phyloP scores from a whole-genome alignment of 2,329 filamentous ascomycete species.

The Ceratocystis papillata region DNA sequence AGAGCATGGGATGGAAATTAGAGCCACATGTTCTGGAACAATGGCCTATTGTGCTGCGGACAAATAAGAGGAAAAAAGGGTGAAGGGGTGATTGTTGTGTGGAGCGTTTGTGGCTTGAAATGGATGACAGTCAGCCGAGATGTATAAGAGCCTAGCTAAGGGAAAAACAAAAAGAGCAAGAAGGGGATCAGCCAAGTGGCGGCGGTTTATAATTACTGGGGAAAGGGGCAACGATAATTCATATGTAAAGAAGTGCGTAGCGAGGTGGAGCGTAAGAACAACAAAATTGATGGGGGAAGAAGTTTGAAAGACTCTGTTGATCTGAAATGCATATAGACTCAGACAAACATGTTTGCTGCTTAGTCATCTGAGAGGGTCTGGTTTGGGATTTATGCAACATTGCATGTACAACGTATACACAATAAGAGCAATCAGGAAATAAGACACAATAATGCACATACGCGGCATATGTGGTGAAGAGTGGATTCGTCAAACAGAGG shows the following conservation, averaged over 20 bases:
- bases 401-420: neutral
- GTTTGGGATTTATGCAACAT: neutral
- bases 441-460: slow-evolving; percentile 1
- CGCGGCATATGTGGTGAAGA: neutral
- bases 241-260: neutral
- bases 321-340: too few species aligned
- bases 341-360: too few species aligned
- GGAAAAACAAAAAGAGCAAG: neutral
- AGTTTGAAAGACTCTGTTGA: too few species aligned
- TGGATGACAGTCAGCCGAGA: slow-evolving; percentile 6
- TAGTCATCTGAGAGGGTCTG: neutral
- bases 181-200: slow-evolving; percentile 2
- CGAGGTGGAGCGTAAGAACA: neutral
- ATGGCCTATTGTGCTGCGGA: slow-evolving; percentile 9
- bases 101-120: neutral
- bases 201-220: neutral
- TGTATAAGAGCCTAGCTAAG: neutral
- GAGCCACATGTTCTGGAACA: slow-evolving; percentile 14
- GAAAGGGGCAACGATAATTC: neutral
- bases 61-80: slow-evolving; percentile 8
- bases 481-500: neutral
- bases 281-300: too few species aligned
- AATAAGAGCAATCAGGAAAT: neutral
- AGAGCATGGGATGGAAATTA: slow-evolving; percentile 12
- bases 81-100: neutral